Evolutionary conservation across 1,284 basidiomycete species (phyloP).

Genomic region (Papiliotrema fonsecae): DNA sequence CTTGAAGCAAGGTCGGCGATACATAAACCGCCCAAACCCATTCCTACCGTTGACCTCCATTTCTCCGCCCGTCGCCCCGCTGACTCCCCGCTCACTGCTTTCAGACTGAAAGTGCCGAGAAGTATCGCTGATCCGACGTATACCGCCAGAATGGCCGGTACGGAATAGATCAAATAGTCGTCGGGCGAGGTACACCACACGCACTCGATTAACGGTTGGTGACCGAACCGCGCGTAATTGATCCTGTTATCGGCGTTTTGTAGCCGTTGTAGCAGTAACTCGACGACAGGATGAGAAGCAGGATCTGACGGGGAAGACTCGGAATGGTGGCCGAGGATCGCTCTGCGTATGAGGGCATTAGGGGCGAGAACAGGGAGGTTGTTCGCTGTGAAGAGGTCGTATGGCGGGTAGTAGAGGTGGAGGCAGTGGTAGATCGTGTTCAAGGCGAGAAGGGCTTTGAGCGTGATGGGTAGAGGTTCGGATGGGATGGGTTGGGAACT

Average conservation of each 20-base stretch:
- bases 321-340: not conserved
- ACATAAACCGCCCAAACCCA: slow-evolving; percentile 13
- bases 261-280: slow-evolving; percentile 25
- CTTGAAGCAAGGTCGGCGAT: slow-evolving; percentile 14
- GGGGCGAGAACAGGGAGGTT: slow-evolving; percentile 18
- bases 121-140: slow-evolving; percentile 22
- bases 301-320: not conserved
- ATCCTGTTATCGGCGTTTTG: slow-evolving; percentile 22
- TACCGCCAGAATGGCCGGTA: slow-evolving; percentile 20
- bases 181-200: slow-evolving; percentile 27
- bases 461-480: not conserved
- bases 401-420: slow-evolving; percentile 21
- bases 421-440: slow-evolving; percentile 14
- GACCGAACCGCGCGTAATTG: slow-evolving; percentile 34
- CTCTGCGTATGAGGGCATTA: slow-evolving; percentile 18
- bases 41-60: slow-evolving; percentile 19
- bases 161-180: slow-evolving; percentile 26
- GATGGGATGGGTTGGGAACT: not conserved
- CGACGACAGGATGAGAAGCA: slow-evolving; percentile 9
- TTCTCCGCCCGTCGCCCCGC: slow-evolving; percentile 11
- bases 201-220: slow-evolving; percentile 22
- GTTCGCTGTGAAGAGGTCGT: slow-evolving; percentile 27
- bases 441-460: slow-evolving; percentile 13
- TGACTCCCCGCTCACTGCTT: slow-evolving; percentile 10
- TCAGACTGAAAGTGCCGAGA: slow-evolving; percentile 23